A percentile compares a stretch with the other conserved stretches of the same genome.
Conservation (phyloP, 2,329 filamentous ascomycete genomes). For the Domatiomyces catenatus region DNA sequence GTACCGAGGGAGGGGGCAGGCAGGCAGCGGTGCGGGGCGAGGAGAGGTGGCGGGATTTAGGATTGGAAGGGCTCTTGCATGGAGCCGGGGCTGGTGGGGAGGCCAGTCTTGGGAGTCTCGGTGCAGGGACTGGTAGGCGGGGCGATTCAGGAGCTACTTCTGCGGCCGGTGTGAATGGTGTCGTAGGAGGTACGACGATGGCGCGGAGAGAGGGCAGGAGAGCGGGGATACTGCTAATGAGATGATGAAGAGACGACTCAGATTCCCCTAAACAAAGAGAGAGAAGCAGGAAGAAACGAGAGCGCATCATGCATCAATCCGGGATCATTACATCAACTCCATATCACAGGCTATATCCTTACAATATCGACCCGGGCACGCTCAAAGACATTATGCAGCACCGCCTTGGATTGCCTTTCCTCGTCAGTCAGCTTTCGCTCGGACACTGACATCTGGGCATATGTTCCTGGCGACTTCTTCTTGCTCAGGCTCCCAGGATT, state of each 20-base stretch:
- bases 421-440: slow-evolving; percentile 46
- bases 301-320: background rate
- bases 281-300: background rate
- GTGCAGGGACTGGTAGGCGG: slow-evolving; percentile 1
- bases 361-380: slow-evolving; percentile 76
- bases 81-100: background rate
- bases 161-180: slow-evolving; percentile 1
- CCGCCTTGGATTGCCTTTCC: slow-evolving; percentile 39
- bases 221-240: slow-evolving; percentile 9
- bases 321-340: background rate
- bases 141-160: slow-evolving; percentile 1
- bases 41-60: slow-evolving; percentile 14
- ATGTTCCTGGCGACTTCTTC: slow-evolving; percentile 69
- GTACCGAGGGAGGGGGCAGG: slow-evolving; percentile 32
- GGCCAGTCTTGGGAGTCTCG: background rate
- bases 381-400: slow-evolving; percentile 64
- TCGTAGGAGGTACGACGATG: slow-evolving; percentile 3
- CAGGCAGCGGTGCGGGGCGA: slow-evolving; percentile 9
- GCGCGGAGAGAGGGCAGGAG: slow-evolving; percentile 6
- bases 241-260: slow-evolving; percentile 4
- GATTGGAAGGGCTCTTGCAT: slow-evolving; percentile 9
- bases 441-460: slow-evolving; percentile 61
- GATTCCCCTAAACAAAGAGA: background rate
- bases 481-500: slow-evolving; percentile 85
- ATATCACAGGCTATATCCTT: slow-evolving; percentile 41